Evolutionary conservation across 116 monocot species (phyloP).

Genomic region (Iris pallida): DNA sequence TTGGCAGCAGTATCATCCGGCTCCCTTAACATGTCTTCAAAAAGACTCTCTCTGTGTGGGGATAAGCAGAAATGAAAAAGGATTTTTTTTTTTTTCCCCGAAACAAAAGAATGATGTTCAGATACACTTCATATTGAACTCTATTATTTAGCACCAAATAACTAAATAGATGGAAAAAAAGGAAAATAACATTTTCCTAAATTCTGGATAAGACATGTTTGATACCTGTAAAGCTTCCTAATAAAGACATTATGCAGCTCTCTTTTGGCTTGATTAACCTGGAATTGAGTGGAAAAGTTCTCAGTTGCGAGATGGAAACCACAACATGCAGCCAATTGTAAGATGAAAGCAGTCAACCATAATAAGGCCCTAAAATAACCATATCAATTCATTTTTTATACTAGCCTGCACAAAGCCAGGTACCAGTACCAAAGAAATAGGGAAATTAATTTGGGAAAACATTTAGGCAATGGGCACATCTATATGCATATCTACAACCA

Average conservation of each 20-base stretch:
- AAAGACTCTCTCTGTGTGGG: conserved; percentile 64
- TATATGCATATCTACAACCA: too few species aligned
- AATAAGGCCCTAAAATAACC: neutral
- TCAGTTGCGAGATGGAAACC: neutral
- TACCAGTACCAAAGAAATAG: too few species aligned
- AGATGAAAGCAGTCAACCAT: neutral
- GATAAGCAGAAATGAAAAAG: neutral
- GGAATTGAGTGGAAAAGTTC: conserved; percentile 12
- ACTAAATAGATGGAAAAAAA: too few species aligned
- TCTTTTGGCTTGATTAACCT: conserved; percentile 95
- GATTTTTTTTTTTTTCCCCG: too few species aligned
- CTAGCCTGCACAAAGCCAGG: too few species aligned
- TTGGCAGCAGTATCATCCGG: conserved; percentile 79
- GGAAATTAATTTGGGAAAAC: too few species aligned
- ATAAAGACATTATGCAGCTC: conserved; percentile 98
- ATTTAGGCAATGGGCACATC: too few species aligned
- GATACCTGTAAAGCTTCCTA: conserved; percentile 85
- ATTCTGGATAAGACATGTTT: neutral
- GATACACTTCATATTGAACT: too few species aligned
- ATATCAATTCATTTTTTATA: neutral
- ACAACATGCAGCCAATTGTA: too few species aligned
- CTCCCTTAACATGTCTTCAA: conserved; percentile 89
- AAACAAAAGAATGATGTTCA: too few species aligned
- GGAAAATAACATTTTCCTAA: too few species aligned
- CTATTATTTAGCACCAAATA: too few species aligned